Base-by-base conservation (phyloP, 1,139 yeast species). In the Yamadazyma jaroonii region DNA sequence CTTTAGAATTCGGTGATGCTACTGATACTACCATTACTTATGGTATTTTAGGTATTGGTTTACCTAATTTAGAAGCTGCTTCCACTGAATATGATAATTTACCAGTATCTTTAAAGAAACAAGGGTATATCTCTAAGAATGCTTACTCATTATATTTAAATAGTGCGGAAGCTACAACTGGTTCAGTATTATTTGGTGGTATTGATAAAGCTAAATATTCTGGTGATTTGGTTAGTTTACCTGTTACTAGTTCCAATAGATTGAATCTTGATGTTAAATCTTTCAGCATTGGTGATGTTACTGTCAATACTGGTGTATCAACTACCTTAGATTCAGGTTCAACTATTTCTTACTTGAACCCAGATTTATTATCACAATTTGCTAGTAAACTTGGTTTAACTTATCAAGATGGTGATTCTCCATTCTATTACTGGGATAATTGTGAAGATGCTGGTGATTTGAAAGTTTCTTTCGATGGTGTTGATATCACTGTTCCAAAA, bases 1-100 rank as follows among this genome's bases (percentile, higher is more conserved):
- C 27, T 4, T 32, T 34, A 17, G 35, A 39, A 29, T 41, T 41
- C 34, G 44, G 40, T 29, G 41, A 39, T 29, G 42, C 34, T n/a
- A 32, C 38, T 24, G 9, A 21, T 6, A 17, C 31, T 25, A 29
- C 36, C 9, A 33, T 24, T 10, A 13, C 20, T 6, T 39, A 7
- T 21, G 80, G 80, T 25, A 72, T 77, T 29, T 57, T 78, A 27
- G 84, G 84, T 12, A 67, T 79, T 41, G 84, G 84, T 5, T 38
- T 34, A 22, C 27, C 28, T 6, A 4, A 29, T n/a, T 35, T 37
- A n/a, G 50, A 46, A 38, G 37, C 38, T 21, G 27, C 43, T 22
- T 3, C 22, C 2, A 17, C 25, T 7, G 46, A 58, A 11, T 59
- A 61, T 40, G 35, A 44, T 34, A 61, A 61, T 38, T 40, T 62